Evolutionary conservation across 2,329 filamentous ascomycete genomes (phyloP), one percentile per base, ranked within the genome.

Genomic region (Sclerotinia minor): DNA sequence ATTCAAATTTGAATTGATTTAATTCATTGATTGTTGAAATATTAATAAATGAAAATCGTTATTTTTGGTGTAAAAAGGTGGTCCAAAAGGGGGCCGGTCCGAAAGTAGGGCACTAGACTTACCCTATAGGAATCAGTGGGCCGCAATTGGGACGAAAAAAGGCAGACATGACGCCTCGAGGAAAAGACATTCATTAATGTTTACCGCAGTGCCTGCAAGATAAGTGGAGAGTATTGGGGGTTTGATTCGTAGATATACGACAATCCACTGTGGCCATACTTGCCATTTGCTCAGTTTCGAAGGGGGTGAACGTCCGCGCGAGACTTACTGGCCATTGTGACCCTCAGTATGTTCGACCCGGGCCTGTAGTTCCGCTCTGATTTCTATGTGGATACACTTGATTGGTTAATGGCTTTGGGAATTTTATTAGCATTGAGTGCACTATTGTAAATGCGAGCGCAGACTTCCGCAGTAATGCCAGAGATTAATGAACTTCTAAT

Each of bases 241-340:
- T 55, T 55, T n/a, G 21, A 55, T 55, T n/a, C 19, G 21, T 54
- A 49, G 47, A 35, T 49, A 47, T 24, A 35, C 21, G 44, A 60
- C 35, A 60, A 11, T 49, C 24, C 44, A 35, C n/a, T 45, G 19
- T 47, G 15, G 29, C 26, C 7, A 44, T 24, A 35, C 54, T 41
- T 44, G 54, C 41, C 19, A 13, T 21, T 44, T 35, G 58, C 26
- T 19, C 26, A 35, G 6, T n/a, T 35, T 49, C 11, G 44, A 29
- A 17, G 21, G 24, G 44, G 13, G 19, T 49, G 5, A 15, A 61
- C 19, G 26, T 24, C 21, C 54, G 24, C 13, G 29, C 44, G 21
- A 49, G 29, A 47, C 13, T 49, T 44, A 35, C 15, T 49, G 29
- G 32, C 44, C 49, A 32, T 15, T 26, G 24, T 47, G 11, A 61